Base-by-base conservation (phyloP, 2,329 filamentous ascomycete genomes). In the Trichophyton mentagrophytes region DNA sequence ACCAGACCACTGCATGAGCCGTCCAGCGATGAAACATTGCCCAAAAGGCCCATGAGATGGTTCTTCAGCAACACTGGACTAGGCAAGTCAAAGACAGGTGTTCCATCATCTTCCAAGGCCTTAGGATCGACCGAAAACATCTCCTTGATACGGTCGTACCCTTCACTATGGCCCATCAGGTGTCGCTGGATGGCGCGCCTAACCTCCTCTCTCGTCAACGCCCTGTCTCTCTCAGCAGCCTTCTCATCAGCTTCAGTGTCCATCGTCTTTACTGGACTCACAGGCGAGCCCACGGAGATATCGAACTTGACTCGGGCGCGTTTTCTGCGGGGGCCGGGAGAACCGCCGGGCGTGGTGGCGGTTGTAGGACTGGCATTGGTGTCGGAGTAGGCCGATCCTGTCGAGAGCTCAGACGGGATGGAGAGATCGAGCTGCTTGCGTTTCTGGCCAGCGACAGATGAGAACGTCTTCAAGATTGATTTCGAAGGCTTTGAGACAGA, bases 181-280 rank as follows among this genome's bases (percentile, higher is more conserved):
- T 80, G 80, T 67, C 77, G 76, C 67, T 82, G 78, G 51, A 84
- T 76, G 61, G 80, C 82, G 63, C 80, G 75, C 64, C 80, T 78
- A 22, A 86, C 82, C 69, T 85, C 82, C 69, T 85, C 82, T 59
- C 79, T 79, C 59, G 85, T 77, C 56, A 85, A 74, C 55, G 81
- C 79, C 61, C 77, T 71, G 61, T 78, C 79, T 72, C 83, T 84
- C 64, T 80, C 79, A 22, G 56, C 59, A 55, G 47, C 51, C 27
- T n/a, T n/a, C 27, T 27, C 40, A n/a, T 46, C 13, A 25, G 4
- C 7, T 22, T 13, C 4, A 27, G 5, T 38, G 15, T 5, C 47
- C 27, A 11, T 44, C 30, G 58, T 7, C 13, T 30, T 44, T 22
- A 8, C n/a, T 17, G 8, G 46, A 8, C 57, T 59, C 27, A 20